Base-by-base conservation (phyloP, 495 filamentous ascomycete species). In the Coniosporium apollinis region DNA sequence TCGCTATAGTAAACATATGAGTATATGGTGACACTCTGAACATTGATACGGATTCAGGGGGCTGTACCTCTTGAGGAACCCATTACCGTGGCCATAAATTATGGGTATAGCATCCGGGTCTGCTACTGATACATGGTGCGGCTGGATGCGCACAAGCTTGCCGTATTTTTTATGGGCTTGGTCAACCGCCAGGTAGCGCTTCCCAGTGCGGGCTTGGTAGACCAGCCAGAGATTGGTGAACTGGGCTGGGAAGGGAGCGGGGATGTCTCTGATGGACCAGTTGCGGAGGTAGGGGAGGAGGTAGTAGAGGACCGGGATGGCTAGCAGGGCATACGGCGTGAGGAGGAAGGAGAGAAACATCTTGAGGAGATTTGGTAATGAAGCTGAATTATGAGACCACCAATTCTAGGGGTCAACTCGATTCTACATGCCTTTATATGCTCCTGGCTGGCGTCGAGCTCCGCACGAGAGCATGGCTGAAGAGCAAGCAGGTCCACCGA, bases 181-280 rank as follows among this genome's bases (percentile, higher is more conserved):
- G 41, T 91, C 64, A 14, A 93, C 80, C 2, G 69, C 61, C 3
- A 64, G 41, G 49, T 71, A 89, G 8, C 83, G 69, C 26, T 67
- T 61, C 2, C 82, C 80, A 22, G 65, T 62, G 2, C 84, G 72
- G 33, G 62, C 60, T 29, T 82, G 75, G 16, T 68, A 59, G 28
- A 91, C 50, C 19, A 89, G 63, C 84, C 84, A 93, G 19, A 83
- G 57, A 48, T 84, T 81, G 21, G 78, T 70, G 54, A 80, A 82
- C 28, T 71, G 63, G 0, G 74, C 74, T 2, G 74, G 73, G 26
- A 76, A 69, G 0, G 83, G 79, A 4, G 64, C 62, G 1, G 83
- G 80, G 29, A 89, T 73, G 36, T 66, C 57, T 28, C 67, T 62
- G 39, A 89, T 62, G 10, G 64, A 60, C 45, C 62, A 60, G 45